phyloP scores from a whole-genome alignment of 2,329 filamentous ascomycete genomes.

The Lecanicillium sp. region DNA sequence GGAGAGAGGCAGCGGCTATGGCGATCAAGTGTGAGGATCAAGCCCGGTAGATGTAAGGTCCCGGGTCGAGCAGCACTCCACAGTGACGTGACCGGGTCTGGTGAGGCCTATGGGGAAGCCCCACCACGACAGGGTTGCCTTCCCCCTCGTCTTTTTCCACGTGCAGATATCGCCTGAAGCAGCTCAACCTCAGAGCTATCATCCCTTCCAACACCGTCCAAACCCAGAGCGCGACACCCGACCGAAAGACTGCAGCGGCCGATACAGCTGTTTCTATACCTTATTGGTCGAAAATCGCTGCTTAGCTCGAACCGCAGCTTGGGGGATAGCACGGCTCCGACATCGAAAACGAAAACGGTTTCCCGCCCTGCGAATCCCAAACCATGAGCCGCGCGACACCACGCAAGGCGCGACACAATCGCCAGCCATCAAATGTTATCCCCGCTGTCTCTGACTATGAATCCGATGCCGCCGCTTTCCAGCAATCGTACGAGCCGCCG shows the following conservation, averaged over 20 bases:
- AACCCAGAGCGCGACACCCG: too few relatives aligned
- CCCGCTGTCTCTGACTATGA: constrained; percentile 53
- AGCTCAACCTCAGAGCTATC: neutral
- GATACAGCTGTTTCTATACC: too few relatives aligned
- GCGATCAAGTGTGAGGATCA: neutral
- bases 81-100: constrained; percentile 6
- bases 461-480: constrained; percentile 48
- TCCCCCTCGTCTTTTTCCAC: neutral
- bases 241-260: too few relatives aligned
- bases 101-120: neutral
- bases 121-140: neutral
- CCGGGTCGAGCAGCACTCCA: constrained; percentile 4
- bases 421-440: constrained; percentile 32
- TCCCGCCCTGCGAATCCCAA: too few relatives aligned
- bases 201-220: too few relatives aligned
- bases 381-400: constrained; percentile 38
- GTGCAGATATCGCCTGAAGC: neutral
- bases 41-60: neutral
- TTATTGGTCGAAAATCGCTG: too few relatives aligned
- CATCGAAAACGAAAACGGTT: neutral
- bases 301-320: too few relatives aligned
- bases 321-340: too few relatives aligned
- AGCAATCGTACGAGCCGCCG: constrained; percentile 31
- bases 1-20: too few relatives aligned
- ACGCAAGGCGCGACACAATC: constrained; percentile 29